Conservation (phyloP, 2,329 filamentous ascomycete species). For the Zopfia rhizophila region DNA sequence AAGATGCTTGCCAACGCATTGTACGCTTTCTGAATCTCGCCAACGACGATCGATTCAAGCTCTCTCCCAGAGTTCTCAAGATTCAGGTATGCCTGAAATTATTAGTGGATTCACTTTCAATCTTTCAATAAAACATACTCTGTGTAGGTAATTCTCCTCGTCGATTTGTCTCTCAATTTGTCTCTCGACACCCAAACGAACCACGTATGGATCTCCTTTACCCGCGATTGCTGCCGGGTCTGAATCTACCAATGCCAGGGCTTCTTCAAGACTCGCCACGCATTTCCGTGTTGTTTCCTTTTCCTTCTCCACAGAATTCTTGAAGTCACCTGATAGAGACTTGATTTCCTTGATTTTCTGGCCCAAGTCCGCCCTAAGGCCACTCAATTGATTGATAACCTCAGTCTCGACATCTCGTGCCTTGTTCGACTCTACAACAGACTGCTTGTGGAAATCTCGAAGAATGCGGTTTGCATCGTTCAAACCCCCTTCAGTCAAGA, state of each 20-base stretch:
- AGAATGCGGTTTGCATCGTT: slow-evolving; percentile 86
- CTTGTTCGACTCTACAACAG: slow-evolving; percentile 84
- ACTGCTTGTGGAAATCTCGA: slow-evolving; percentile 82
- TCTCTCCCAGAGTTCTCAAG: slow-evolving; percentile 93
- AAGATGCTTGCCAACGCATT: slow-evolving; percentile 92
- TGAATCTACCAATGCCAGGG: slow-evolving; percentile 79
- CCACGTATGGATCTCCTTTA: slow-evolving; percentile 91
- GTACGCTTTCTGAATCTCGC: slow-evolving; percentile 98
- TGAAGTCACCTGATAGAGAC: slow-evolving; percentile 91
- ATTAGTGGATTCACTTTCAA: slow-evolving; percentile 26
- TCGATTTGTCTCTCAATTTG: slow-evolving; percentile 93
- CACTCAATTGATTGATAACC: slow-evolving; percentile 86
- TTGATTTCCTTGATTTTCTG: slow-evolving; percentile 99
- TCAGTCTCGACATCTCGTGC: slow-evolving; percentile 91
- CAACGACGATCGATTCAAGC: slow-evolving; percentile 94
- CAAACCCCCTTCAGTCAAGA: slow-evolving; percentile 84
- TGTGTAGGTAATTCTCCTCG: slow-evolving; percentile 96
- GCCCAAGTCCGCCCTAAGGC: slow-evolving; percentile 85
- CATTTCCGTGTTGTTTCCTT: slow-evolving; percentile 85
- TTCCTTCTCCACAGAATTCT: slow-evolving; percentile 95
- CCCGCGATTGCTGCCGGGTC: slow-evolving; percentile 80
- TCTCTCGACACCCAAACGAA: slow-evolving; percentile 85
- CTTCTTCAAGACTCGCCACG: slow-evolving; percentile 83
- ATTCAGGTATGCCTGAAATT: slow-evolving; percentile 83
- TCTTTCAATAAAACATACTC: slow-evolving; percentile 65